These are phyloP conservation scores for Taphrina betulina DNA, from an alignment of 1,139 yeast species.

Conservation along the genomic window DNA sequence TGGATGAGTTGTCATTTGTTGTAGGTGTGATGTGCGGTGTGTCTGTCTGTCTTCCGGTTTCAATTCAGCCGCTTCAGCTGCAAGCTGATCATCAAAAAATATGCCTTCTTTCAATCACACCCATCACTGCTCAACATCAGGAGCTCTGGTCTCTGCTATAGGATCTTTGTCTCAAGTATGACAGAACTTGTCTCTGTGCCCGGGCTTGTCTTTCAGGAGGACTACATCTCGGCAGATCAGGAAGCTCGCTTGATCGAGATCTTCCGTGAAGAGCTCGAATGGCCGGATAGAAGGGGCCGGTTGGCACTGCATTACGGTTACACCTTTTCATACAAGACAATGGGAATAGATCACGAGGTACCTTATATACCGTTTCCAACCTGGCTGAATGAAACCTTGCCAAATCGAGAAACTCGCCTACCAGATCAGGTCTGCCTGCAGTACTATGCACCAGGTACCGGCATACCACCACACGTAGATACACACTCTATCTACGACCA, in stretches of 20 bases:
- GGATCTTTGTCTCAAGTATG: too few relatives aligned
- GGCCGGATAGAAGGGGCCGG: conserved; percentile 15
- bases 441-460: conserved; percentile 29
- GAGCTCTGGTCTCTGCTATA: too few relatives aligned
- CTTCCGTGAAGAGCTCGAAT: neutral
- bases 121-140: too few relatives aligned
- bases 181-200: too few relatives aligned
- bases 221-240: neutral
- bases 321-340: conserved; percentile 25
- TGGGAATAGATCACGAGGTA: conserved; percentile 20
- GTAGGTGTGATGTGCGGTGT: too few relatives aligned
- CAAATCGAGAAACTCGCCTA: neutral
- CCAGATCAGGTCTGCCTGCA: conserved; percentile 29
- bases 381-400: conserved; percentile 12
- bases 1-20: too few relatives aligned
- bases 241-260: neutral
- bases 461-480: conserved; percentile 31
- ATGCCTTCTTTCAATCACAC: too few relatives aligned
- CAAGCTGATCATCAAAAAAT: too few relatives aligned
- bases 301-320: conserved; percentile 28
- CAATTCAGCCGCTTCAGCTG: too few relatives aligned
- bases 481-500: conserved; percentile 23
- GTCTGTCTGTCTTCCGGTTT: too few relatives aligned
- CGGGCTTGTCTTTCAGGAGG: neutral
- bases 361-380: conserved; percentile 15